Conservation (phyloP, 2,329 filamentous ascomycete species). For the Monilinia fructigena region DNA sequence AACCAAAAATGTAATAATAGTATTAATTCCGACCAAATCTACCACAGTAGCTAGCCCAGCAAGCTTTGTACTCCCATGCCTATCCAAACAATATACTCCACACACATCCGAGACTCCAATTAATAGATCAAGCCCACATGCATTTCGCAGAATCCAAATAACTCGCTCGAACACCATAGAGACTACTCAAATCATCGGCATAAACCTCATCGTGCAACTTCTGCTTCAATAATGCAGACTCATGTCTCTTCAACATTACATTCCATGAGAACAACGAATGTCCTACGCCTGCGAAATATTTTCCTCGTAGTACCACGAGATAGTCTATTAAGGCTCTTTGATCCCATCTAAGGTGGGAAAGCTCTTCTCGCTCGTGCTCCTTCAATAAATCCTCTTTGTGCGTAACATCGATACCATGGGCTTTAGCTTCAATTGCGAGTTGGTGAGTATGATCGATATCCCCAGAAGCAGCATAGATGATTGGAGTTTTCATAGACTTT, state of each 20-base stretch:
- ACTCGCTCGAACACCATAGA: conserved; percentile 20
- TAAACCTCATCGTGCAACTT: conserved; percentile 15
- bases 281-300: conserved; percentile 46
- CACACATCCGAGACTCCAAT: conserved; percentile 1
- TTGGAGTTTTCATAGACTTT: conserved; percentile 31
- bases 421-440: conserved; percentile 43
- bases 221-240: conserved; percentile 20
- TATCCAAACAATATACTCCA: conserved; percentile 11
- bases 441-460: conserved; percentile 41
- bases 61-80: neutral
- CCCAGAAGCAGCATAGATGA: conserved; percentile 48
- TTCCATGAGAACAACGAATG: conserved; percentile 50
- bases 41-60: conserved; percentile 10
- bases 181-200: conserved; percentile 22
- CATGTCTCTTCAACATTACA: conserved; percentile 42
- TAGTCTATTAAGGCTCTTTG: conserved; percentile 52
- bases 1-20: too few species aligned
- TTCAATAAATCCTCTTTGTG: conserved; percentile 46
- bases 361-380: conserved; percentile 38
- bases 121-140: conserved; percentile 21
- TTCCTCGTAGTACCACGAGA: conserved; percentile 47
- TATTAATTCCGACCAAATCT: conserved; percentile 1
- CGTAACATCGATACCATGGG: conserved; percentile 43
- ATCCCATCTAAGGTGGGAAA: conserved; percentile 47
- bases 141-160: conserved; percentile 23